Evolutionary conservation across 2,329 filamentous ascomycete species (phyloP).

Genomic region (Penicillium crustosum): DNA sequence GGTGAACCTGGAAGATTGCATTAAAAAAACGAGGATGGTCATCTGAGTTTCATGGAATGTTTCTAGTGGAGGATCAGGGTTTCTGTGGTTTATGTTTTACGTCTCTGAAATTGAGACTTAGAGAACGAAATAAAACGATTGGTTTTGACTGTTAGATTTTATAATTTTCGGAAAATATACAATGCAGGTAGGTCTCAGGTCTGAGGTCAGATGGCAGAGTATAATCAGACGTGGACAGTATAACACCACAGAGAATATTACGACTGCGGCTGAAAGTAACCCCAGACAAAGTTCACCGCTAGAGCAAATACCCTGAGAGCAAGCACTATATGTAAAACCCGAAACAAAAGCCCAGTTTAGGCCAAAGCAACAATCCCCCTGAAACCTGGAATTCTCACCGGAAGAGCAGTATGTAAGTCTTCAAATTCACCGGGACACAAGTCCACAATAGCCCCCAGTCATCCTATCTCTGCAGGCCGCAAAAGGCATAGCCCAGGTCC

Average conservation of each 20-base stretch:
- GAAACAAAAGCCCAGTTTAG: neutral
- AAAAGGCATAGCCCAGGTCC: neutral
- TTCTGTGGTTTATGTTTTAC: neutral
- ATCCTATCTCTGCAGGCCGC: neutral
- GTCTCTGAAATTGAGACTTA: neutral
- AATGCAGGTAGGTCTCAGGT: neutral
- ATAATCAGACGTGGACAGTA: neutral
- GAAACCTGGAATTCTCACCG: neutral
- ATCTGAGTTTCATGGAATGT: constrained; percentile 23
- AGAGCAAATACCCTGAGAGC: neutral
- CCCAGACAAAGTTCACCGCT: neutral
- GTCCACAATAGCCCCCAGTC: constrained; percentile 2
- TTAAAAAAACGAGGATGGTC: constrained; percentile 25
- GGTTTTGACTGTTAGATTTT: neutral
- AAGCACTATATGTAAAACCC: neutral
- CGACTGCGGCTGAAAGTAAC: constrained; percentile 17
- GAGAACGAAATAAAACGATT: neutral
- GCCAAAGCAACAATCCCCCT: neutral
- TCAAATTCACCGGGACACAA: neutral
- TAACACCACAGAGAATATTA: neutral
- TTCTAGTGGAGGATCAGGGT: constrained; percentile 9
- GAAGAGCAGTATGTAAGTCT: neutral
- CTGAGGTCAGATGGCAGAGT: neutral
- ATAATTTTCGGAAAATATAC: neutral
- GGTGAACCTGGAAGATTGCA: constrained; percentile 23